phyloP scores from a whole-genome alignment of 306 rosid species.

The Prunus fruticosa region DNA sequence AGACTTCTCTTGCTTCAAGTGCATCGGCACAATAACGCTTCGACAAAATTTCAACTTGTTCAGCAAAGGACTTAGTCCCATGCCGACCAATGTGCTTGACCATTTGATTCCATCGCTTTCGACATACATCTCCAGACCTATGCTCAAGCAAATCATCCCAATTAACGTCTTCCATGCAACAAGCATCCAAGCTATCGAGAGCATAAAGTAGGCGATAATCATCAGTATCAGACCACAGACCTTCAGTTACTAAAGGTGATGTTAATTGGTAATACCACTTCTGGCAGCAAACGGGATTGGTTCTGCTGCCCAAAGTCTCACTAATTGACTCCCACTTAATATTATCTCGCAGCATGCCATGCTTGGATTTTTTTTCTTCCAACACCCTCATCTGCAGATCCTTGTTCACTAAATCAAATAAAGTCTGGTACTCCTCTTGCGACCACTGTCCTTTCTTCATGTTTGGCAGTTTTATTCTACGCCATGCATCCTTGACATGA shows the following conservation, averaged over 20 bases:
- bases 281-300: conserved; percentile 32
- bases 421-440: conserved; percentile 69
- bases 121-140: conserved; percentile 63
- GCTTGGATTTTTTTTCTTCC: conserved; percentile 46
- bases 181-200: conserved; percentile 60
- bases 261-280: conserved; percentile 72
- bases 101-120: conserved; percentile 86
- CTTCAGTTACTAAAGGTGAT: conserved; percentile 52
- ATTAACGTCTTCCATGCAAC: conserved; percentile 65
- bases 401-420: conserved; percentile 71
- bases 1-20: conserved; percentile 57
- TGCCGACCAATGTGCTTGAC: conserved; percentile 53
- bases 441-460: conserved; percentile 46
- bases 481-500: conserved; percentile 75
- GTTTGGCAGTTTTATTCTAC: conserved; percentile 47
- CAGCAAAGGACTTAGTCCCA: conserved; percentile 54
- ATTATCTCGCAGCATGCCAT: conserved; percentile 82
- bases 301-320: conserved; percentile 46
- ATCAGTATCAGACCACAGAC: conserved; percentile 65
- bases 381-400: conserved; percentile 56
- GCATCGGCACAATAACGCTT: conserved; percentile 52
- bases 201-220: conserved; percentile 66
- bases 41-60: conserved; percentile 68
- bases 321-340: conserved; percentile 75
- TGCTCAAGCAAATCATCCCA: conserved; percentile 77